Evolutionary conservation across 305 asterid genomes (phyloP), one percentile per base, ranked within the genome.

Genomic region (Solanum hybrid): DNA sequence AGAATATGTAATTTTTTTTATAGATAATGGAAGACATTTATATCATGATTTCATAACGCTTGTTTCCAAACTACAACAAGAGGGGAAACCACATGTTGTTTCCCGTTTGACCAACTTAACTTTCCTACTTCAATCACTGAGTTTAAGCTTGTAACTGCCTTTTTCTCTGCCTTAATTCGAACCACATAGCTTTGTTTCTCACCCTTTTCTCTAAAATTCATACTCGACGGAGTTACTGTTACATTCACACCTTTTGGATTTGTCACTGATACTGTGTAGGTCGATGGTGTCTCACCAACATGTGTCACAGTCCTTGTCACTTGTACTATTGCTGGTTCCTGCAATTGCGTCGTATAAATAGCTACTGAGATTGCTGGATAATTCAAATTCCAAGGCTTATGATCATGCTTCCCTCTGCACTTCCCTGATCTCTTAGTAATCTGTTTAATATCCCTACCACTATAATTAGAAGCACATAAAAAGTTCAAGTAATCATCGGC

Each of bases 31-130:
- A 9, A 42, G 72, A 7, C 36, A 40, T 4, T 40, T 15, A 80
- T 38, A 14, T 29, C 19, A 82, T 26, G 69, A 27, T 82, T 45
- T 45, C 73, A 29, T 5, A 45, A 29, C 15, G 19, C 92, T 17
- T 90, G 89, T 91, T 88, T 91, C 99, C 97, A 95, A 69, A 93
- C 92, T 79, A 95, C 97, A 80, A 92, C 90, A 86, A 96, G 92
- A 72, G 98, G 98, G 3, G 98, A 94, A 89, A 89, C 94, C 86
- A 95, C 98, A 85, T 89, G 88, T 73, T 92, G 95, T 80, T 87
- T 89, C 87, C 96, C 97, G n/a, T 95, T 95, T 5, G 95, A 89
- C 99, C 97, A 96, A 10, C 34, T 89, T 56, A 96, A 79, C 94
- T 91, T 95, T 34, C 99, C 99, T 38, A 84, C 89, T 91, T 93